Evolutionary conservation across 352 stramenopile genomes (phyloP).

Genomic region (Thraustochytrium striatum): DNA sequence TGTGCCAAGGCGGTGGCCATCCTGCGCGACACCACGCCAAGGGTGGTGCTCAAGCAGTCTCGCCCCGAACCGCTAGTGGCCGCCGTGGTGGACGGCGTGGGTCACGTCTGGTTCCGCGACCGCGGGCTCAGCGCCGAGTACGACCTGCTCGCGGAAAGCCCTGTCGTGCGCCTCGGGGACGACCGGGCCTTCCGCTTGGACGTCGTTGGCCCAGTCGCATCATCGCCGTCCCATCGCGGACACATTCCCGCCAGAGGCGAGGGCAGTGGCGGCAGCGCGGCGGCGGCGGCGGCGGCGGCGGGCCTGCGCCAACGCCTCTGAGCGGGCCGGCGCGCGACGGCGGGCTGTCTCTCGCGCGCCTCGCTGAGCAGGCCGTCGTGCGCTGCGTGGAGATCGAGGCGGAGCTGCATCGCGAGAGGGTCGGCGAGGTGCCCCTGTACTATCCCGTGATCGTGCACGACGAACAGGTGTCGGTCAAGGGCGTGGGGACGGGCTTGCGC

Average conservation of each 20-base stretch:
- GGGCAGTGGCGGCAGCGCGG: background rate
- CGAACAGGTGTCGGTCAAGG: conserved; percentile 20
- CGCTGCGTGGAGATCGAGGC: conserved; percentile 33
- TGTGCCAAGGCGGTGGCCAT: conserved; percentile 21
- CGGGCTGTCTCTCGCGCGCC: no score
- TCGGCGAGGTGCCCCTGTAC: conserved; percentile 2
- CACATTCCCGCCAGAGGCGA: background rate
- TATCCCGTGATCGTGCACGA: conserved; percentile 42
- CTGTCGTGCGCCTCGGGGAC: background rate
- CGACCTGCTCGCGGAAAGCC: background rate
- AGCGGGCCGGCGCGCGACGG: no score
- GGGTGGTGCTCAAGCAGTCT: conserved; percentile 22
- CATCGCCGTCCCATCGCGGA: no score
- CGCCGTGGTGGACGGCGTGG: conserved; percentile 20
- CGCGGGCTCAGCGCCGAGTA: background rate
- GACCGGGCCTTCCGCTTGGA: no score
- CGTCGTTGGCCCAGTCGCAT: no score
- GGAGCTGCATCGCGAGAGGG: conserved; percentile 1
- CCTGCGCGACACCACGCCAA: conserved; percentile 8
- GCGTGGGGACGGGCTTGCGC: conserved; percentile 27
- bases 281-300: background rate
- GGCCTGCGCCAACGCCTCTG: no score
- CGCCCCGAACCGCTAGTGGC: conserved; percentile 8
- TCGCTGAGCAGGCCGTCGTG: background rate
- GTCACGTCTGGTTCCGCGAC: conserved; percentile 13